These are phyloP conservation scores for Geranium rotundifolium DNA, from an alignment of 345 rosid species.

Conservation along the genomic window DNA sequence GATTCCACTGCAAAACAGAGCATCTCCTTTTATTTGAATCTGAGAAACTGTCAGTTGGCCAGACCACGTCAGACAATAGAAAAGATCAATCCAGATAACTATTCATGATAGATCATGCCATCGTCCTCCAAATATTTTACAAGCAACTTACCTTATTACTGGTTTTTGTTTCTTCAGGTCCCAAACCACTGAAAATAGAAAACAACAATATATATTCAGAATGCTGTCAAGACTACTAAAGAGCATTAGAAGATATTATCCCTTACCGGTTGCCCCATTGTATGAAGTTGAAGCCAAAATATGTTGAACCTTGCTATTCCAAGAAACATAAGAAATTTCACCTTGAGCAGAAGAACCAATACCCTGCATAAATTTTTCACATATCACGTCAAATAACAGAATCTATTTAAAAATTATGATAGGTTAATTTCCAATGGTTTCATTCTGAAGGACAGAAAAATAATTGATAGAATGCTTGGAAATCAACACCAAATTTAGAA, in stretches of 20 bases:
- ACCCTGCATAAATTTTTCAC: slow-evolving; percentile 40
- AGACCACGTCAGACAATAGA: slow-evolving; percentile 12
- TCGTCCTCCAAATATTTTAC: slow-evolving; percentile 3
- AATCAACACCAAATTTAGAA: neutral
- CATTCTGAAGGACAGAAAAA: too few relatives aligned
- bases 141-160: slow-evolving; percentile 60
- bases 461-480: too few relatives aligned
- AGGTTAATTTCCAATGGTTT: too few relatives aligned
- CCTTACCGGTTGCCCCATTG: slow-evolving; percentile 91
- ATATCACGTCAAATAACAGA: slow-evolving; percentile 4
- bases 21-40: slow-evolving; percentile 73
- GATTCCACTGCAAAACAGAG: slow-evolving; percentile 99
- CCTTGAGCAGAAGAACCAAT: slow-evolving; percentile 89
- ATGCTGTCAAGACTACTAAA: slow-evolving; percentile 3
- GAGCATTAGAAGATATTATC: neutral
- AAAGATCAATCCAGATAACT: neutral
- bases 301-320: slow-evolving; percentile 93
- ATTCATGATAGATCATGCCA: neutral
- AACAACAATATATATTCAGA: slow-evolving; percentile 5
- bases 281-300: slow-evolving; percentile 91
- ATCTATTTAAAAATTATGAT: neutral
- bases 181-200: slow-evolving; percentile 65
- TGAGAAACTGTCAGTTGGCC: slow-evolving; percentile 51
- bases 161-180: slow-evolving; percentile 97
- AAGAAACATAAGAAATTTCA: slow-evolving; percentile 88